A percentile compares a stretch with the other conserved stretches of the same genome.
Evolutionary conservation across 2,329 filamentous ascomycete genomes (phyloP).

Genomic region (Karstenula rhodostoma): DNA sequence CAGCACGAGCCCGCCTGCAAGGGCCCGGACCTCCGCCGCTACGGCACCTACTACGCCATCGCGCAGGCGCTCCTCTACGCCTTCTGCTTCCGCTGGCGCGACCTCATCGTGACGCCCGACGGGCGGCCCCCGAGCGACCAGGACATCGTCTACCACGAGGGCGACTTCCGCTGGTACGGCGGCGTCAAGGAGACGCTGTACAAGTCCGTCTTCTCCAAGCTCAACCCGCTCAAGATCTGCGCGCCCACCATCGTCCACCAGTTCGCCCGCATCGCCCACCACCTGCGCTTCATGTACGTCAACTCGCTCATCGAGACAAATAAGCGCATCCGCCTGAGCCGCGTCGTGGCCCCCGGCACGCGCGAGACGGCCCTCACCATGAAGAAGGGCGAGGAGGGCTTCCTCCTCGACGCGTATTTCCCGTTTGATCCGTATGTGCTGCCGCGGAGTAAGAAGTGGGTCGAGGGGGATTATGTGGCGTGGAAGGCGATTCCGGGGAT

Average conservation of each 20-base stretch:
- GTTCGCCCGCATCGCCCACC: conserved; percentile 86
- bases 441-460: conserved; percentile 85
- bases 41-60: conserved; percentile 84
- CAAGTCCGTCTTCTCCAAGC: conserved; percentile 81
- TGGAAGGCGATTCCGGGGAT: conserved; percentile 50
- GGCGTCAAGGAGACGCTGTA: conserved; percentile 77
- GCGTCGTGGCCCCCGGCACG: conserved; percentile 56
- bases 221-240: conserved; percentile 96
- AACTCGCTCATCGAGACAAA: conserved; percentile 89
- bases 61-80: conserved; percentile 93
- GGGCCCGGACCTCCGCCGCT: conserved; percentile 85
- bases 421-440: conserved; percentile 97
- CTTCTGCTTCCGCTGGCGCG: conserved; percentile 97
- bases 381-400: conserved; percentile 75
- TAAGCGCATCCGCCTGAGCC: conserved; percentile 83
- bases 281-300: conserved; percentile 88
- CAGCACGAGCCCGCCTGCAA: conserved; percentile 77
- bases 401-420: conserved; percentile 93
- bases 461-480: conserved; percentile 65
- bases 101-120: conserved; percentile 72
- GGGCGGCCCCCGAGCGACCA: conserved; percentile 52
- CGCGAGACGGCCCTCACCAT: conserved; percentile 62
- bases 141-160: conserved; percentile 68
- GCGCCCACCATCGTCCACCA: conserved; percentile 88
- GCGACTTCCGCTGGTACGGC: conserved; percentile 80